These are phyloP conservation scores for Microcyclosporella mali DNA, from an alignment of 2,329 filamentous ascomycete genomes.

Conservation along the genomic window DNA sequence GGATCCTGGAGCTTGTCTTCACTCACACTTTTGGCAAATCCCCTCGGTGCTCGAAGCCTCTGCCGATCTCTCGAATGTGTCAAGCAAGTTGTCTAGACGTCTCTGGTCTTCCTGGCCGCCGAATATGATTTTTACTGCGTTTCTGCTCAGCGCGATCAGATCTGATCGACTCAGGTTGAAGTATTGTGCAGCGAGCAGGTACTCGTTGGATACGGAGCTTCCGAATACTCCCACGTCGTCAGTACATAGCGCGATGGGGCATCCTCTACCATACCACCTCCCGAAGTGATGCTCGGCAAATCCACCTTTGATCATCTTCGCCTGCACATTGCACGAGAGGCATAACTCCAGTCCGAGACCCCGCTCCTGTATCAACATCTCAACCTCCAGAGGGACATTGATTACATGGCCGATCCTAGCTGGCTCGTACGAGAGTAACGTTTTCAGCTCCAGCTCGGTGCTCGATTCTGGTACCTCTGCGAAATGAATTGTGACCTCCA, in stretches of 20 bases:
- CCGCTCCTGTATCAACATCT: constrained; percentile 48
- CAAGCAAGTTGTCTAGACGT: constrained; percentile 37
- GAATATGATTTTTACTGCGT: constrained; percentile 62
- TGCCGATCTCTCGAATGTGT: constrained; percentile 6
- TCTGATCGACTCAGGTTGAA: constrained; percentile 52
- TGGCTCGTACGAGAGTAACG: constrained; percentile 60
- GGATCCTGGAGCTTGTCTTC: too few relatives aligned
- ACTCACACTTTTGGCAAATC: too few relatives aligned
- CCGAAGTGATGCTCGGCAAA: constrained; percentile 69
- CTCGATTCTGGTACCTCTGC: constrained; percentile 60
- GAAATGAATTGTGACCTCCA: constrained; percentile 70
- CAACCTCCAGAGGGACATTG: constrained; percentile 59
- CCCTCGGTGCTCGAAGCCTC: neutral
- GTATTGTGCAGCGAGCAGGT: constrained; percentile 63
- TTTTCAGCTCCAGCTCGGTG: constrained; percentile 54
- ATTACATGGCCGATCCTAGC: constrained; percentile 73
- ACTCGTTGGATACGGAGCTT: constrained; percentile 70
- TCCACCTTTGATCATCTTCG: constrained; percentile 61
- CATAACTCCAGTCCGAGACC: constrained; percentile 68
- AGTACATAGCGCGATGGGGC: constrained; percentile 62
- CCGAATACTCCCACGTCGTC: constrained; percentile 80
- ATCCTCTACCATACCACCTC: constrained; percentile 56
- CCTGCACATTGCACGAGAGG: constrained; percentile 73
- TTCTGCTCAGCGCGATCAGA: constrained; percentile 52
- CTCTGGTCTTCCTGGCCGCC: constrained; percentile 56